Evolutionary conservation across 768 basidiomycete genomes (phyloP).

Genomic region (Hygrocybe coccinea): DNA sequence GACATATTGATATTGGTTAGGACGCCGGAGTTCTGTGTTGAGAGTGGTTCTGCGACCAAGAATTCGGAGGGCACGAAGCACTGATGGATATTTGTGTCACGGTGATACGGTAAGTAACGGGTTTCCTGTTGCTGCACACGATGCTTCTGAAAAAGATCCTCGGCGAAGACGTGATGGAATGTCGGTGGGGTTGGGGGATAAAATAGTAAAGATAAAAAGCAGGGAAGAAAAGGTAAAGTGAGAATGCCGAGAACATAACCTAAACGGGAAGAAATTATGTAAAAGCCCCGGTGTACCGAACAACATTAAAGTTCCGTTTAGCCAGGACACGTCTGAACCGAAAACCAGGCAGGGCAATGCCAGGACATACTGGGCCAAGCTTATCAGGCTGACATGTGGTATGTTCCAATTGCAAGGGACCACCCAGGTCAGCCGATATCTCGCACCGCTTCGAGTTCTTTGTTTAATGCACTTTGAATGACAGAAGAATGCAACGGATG

Average conservation of each 20-base stretch:
- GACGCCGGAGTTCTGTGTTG: not conserved
- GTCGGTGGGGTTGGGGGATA: not conserved
- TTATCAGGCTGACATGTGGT: not conserved
- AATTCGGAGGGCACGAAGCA: not conserved
- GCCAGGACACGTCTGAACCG: not conserved
- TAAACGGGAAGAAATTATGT: not conserved
- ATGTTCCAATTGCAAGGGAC: too few relatives aligned
- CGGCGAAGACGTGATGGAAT: not conserved
- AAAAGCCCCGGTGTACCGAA: too few relatives aligned
- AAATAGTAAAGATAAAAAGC: not conserved
- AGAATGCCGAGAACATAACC: constrained; percentile 2
- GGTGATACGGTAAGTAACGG: not conserved
- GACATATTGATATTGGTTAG: not conserved
- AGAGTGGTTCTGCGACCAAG: not conserved
- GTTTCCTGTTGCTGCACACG: not conserved
- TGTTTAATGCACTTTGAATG: not conserved
- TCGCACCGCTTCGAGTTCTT: not conserved
- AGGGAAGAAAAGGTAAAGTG: not conserved
- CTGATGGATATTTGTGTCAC: too few relatives aligned
- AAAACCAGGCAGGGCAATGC: not conserved
- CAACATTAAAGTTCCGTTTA: not conserved
- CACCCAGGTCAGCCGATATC: not conserved
- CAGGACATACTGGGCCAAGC: not conserved
- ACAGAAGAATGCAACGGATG: not conserved
- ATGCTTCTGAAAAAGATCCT: constrained; percentile 4